phyloP scores from a whole-genome alignment of 2,329 filamentous ascomycete genomes.

The Alternaria rosae region DNA sequence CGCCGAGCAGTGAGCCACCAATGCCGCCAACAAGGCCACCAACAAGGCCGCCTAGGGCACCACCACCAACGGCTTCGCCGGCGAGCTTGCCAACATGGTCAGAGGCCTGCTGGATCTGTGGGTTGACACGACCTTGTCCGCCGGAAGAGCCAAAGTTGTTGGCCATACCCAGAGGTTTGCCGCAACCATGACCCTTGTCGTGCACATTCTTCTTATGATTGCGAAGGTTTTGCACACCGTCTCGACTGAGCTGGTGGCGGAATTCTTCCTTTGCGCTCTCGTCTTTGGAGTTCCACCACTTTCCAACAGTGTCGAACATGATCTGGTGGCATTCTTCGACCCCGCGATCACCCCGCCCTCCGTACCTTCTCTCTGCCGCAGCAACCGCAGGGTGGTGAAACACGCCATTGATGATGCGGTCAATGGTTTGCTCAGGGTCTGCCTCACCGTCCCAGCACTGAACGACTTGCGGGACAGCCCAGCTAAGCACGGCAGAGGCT shows the following conservation, averaged over 20 bases:
- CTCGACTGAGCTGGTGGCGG: slow-evolving; percentile 76
- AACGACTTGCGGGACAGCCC: slow-evolving; percentile 90
- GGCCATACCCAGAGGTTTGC: slow-evolving; percentile 79
- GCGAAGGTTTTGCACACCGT: slow-evolving; percentile 76
- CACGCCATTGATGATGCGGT: slow-evolving; percentile 80
- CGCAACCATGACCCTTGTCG: slow-evolving; percentile 85
- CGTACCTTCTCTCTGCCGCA: slow-evolving; percentile 66
- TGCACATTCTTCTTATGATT: slow-evolving; percentile 89
- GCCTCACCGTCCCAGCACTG: slow-evolving; percentile 83
- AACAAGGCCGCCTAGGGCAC: slow-evolving; percentile 73
- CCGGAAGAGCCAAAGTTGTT: slow-evolving; percentile 59
- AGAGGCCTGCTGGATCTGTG: slow-evolving; percentile 40
- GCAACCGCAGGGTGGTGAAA: slow-evolving; percentile 89
- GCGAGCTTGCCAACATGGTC: slow-evolving; percentile 60
- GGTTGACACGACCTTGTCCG: slow-evolving; percentile 56
- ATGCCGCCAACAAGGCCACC: slow-evolving; percentile 69
- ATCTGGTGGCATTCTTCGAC: slow-evolving; percentile 73
- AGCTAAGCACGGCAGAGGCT: slow-evolving; percentile 78
- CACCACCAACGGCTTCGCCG: slow-evolving; percentile 68
- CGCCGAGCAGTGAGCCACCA: slow-evolving; percentile 69
- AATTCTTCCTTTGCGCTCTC: slow-evolving; percentile 70
- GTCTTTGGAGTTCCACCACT: slow-evolving; percentile 80
- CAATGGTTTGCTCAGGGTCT: slow-evolving; percentile 74
- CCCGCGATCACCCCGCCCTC: background rate
- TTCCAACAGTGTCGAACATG: slow-evolving; percentile 81